Evolutionary conservation across 176 grass and related monocot species (phyloP).

Genomic region (Oryza punctata): DNA sequence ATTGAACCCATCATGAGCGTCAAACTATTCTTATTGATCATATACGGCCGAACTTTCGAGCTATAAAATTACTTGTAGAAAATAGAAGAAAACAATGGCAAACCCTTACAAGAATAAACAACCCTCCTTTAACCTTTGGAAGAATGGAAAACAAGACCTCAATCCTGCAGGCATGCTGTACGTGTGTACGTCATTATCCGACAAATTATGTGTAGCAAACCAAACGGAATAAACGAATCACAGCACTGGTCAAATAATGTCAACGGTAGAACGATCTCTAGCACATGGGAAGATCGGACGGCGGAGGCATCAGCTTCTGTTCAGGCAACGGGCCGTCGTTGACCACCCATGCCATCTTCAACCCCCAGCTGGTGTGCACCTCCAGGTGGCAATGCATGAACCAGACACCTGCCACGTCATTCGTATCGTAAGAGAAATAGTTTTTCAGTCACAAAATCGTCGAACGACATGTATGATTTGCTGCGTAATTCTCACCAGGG

Average conservation of each 20-base stretch:
- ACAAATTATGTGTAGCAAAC: neutral
- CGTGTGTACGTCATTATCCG: neutral
- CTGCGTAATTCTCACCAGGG: constrained; percentile 41
- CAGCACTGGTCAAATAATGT: constrained; percentile 13
- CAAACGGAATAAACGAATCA: constrained; percentile 13
- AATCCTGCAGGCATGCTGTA: neutral
- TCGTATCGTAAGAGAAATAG: neutral
- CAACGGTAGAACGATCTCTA: neutral
- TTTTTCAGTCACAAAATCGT: neutral
- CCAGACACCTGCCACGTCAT: constrained; percentile 52
- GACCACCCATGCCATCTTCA: constrained; percentile 79
- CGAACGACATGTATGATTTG: neutral
- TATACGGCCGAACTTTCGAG: neutral
- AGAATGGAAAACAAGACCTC: neutral
- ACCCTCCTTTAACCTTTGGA: neutral
- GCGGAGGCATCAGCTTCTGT: constrained; percentile 65
- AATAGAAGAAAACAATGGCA: neutral
- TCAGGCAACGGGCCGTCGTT: constrained; percentile 58
- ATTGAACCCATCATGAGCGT: neutral
- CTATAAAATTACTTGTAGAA: constrained; percentile 3
- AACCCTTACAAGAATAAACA: neutral
- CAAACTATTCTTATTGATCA: constrained; percentile 1
- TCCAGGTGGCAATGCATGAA: constrained; percentile 78
- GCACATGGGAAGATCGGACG: constrained; percentile 63
- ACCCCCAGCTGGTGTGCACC: constrained; percentile 76